A percentile compares a stretch with the other conserved stretches of the same genome.
phyloP scores from a whole-genome alignment of 331 rosid species.

The Malus hybrid region DNA sequence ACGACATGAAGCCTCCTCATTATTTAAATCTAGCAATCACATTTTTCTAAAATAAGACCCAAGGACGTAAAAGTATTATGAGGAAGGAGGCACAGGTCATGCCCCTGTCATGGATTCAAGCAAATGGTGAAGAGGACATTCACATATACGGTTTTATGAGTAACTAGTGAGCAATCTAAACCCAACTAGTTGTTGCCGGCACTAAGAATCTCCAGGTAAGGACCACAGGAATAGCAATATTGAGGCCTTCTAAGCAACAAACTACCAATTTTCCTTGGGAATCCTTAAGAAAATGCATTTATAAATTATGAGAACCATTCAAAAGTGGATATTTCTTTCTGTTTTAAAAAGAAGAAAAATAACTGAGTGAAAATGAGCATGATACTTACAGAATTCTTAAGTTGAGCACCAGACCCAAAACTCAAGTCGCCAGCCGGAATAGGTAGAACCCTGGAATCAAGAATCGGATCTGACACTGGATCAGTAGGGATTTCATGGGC shows the following conservation, averaged over 20 bases:
- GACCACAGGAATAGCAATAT: not conserved
- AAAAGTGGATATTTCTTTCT: not conserved
- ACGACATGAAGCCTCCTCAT: conserved; percentile 20
- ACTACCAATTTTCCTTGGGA: not conserved
- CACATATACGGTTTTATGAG: not conserved
- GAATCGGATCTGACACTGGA: conserved; percentile 91
- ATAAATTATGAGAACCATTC: not conserved
- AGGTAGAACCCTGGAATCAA: conserved; percentile 87
- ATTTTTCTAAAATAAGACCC: not conserved
- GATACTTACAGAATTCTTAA: conserved; percentile 72
- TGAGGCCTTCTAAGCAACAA: not conserved
- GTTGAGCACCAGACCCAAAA: conserved; percentile 97
- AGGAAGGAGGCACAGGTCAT: too few relatives aligned
- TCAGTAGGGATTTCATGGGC: conserved; percentile 90
- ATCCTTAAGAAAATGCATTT: not conserved
- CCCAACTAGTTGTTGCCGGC: not conserved
- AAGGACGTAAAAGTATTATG: not conserved
- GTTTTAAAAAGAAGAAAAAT: not conserved
- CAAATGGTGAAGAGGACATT: not conserved
- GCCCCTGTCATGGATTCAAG: not conserved
- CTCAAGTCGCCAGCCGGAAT: conserved; percentile 96
- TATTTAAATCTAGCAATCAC: not conserved
- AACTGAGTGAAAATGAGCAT: not conserved
- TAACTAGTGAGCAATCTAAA: not conserved
- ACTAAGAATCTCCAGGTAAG: not conserved